Evolutionary conservation across 1,284 basidiomycete genomes (phyloP).

Genomic region (Veloboletus limbatus): DNA sequence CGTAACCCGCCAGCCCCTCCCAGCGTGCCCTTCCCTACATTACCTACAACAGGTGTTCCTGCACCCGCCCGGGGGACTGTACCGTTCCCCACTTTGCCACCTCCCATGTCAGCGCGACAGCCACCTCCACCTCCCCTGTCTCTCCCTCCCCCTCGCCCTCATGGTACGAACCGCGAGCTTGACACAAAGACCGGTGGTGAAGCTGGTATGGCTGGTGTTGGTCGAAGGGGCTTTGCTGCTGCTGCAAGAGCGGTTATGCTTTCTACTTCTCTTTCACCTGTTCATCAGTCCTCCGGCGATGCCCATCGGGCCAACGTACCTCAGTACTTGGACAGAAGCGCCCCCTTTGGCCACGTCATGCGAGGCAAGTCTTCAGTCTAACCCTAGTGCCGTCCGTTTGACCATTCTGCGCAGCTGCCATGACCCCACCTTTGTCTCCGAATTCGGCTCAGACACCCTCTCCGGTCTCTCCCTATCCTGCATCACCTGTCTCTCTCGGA

Average conservation of each 20-base stretch:
- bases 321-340: slow-evolving; percentile 52
- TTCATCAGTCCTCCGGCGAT: slow-evolving; percentile 24
- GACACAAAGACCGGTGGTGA: slow-evolving; percentile 76
- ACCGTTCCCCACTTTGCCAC: slow-evolving; percentile 17
- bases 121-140: slow-evolving; percentile 20
- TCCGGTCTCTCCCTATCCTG: slow-evolving; percentile 43
- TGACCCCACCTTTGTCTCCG: slow-evolving; percentile 47
- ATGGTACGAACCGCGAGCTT: slow-evolving; percentile 16
- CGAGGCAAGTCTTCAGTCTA: slow-evolving; percentile 37
- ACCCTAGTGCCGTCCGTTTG: not conserved
- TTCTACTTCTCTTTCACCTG: slow-evolving; percentile 24
- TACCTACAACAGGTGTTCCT: slow-evolving; percentile 10
- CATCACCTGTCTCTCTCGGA: slow-evolving; percentile 33
- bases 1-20: slow-evolving; percentile 3
- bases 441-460: slow-evolving; percentile 45
- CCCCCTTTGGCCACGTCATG: slow-evolving; percentile 28
- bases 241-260: slow-evolving; percentile 72
- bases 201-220: slow-evolving; percentile 89
- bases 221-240: slow-evolving; percentile 79
- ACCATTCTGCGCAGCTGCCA: slow-evolving; percentile 27
- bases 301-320: slow-evolving; percentile 44
- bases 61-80: slow-evolving; percentile 6
- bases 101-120: slow-evolving; percentile 17
- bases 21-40: slow-evolving; percentile 2
- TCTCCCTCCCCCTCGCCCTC: slow-evolving; percentile 6